These are phyloP conservation scores for Leishmania braziliensis DNA, from an alignment of 208 protist species.

Conservation along the genomic window DNA sequence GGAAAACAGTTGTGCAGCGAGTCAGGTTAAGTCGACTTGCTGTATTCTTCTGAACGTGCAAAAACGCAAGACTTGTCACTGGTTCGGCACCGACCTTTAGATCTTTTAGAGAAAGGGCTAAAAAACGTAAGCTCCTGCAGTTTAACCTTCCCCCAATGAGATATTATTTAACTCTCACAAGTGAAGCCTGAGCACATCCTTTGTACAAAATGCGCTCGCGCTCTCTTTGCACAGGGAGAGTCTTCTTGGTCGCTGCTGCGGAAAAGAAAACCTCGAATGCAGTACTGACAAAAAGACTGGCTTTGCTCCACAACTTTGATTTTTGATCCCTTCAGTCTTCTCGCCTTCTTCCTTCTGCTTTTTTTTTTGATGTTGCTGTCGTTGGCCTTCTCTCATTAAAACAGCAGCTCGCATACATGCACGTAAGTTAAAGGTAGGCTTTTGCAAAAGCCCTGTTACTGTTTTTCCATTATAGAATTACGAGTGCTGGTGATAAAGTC, in stretches of 20 bases:
- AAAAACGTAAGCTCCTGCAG: not conserved
- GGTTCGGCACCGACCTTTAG: not conserved
- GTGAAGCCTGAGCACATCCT: not conserved
- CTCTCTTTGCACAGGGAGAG: not conserved
- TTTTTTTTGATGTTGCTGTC: not conserved
- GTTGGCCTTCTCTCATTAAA: not conserved
- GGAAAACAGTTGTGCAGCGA: not conserved
- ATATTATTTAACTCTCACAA: not conserved
- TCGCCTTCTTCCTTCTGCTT: not conserved
- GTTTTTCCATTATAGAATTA: conserved; percentile 3
- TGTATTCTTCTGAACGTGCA: not conserved
- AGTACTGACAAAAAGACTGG: not conserved
- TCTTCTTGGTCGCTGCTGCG: not conserved
- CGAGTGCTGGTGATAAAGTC: not conserved
- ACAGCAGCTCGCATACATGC: not conserved
- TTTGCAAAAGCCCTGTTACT: not conserved
- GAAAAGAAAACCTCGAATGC: not conserved
- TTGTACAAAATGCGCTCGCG: not conserved
- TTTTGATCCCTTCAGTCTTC: not conserved
- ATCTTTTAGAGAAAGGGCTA: not conserved
- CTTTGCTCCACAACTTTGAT: not conserved
- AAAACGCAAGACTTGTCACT: not conserved
- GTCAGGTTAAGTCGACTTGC: not conserved
- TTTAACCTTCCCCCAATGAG: not conserved
- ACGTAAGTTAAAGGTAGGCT: not conserved